Conservation (phyloP, 140 eudicot species). For the Cichorium intybus region DNA sequence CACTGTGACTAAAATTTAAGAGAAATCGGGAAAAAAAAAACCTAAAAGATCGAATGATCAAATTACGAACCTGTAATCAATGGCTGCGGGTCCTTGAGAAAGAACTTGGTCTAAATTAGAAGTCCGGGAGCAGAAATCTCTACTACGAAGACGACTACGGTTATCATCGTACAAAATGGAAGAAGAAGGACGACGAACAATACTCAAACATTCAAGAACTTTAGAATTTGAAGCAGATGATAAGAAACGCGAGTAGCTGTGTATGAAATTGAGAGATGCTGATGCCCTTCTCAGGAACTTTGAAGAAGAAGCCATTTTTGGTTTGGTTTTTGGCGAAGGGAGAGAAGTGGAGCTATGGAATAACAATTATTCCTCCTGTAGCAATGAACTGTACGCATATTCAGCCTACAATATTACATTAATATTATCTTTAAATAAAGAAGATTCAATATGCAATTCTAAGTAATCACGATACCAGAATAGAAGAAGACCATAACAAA, state of each 20-base stretch:
- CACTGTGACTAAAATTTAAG: neutral
- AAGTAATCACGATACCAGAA: too few relatives aligned
- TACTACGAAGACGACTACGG: neutral
- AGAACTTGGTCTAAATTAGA: slow-evolving; percentile 30
- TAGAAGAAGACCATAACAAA: too few relatives aligned
- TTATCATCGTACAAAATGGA: slow-evolving; percentile 5
- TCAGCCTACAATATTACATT: too few relatives aligned
- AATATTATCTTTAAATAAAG: too few relatives aligned
- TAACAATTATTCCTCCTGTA: slow-evolving; percentile 86
- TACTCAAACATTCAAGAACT: slow-evolving; percentile 7
- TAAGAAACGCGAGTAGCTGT: slow-evolving; percentile 4
- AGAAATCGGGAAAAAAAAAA: neutral
- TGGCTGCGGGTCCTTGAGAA: slow-evolving; percentile 53
- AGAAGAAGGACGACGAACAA: slow-evolving; percentile 6
- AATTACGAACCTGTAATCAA: slow-evolving; percentile 54
- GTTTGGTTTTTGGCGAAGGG: too few relatives aligned
- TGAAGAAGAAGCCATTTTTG: slow-evolving; percentile 34
- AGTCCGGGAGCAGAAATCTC: slow-evolving; percentile 36
- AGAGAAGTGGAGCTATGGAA: too few relatives aligned
- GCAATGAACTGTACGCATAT: slow-evolving; percentile 54
- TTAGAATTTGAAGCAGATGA: slow-evolving; percentile 21
- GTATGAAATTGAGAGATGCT: slow-evolving; percentile 23
- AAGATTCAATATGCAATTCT: too few relatives aligned
- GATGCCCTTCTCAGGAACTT: slow-evolving; percentile 38
- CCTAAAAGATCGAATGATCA: slow-evolving; percentile 1